Base-by-base conservation (phyloP, 768 basidiomycete species). In the Polyporus arcularius region DNA sequence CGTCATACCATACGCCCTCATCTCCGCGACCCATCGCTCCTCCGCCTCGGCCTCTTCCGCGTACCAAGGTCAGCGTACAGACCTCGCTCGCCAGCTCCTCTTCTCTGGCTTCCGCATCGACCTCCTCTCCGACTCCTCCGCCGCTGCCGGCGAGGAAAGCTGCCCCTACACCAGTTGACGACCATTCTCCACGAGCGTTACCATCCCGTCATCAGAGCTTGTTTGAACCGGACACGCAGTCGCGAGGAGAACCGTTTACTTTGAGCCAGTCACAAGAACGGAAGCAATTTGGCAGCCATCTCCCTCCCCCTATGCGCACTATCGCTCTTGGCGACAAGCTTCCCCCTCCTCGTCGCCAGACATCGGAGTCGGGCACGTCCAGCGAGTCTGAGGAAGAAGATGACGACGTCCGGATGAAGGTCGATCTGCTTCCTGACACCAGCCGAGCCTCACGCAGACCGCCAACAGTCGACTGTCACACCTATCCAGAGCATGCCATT, bases 261-360 rank as follows among this genome's bases (percentile, higher is more conserved):
- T 18, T 52, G 9, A 40, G 63, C 4, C 53, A 65, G 16, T 56
- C 50, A 5, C 41, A 50, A 4, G 71, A 71, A 48, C 69, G 71
- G 14, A 74, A 71, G 58, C 46, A 60, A 7, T 70, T 68, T 41
- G 68, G 70, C 9, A 47, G 55, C n/a, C 68, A 68, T 26, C 88
- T 83, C 0, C 91, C 91, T 0, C 91, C 91, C 0, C 91, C 91
- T 0, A 89, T 85, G 0, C 87, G 91, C 5, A 87, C 78, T 0
- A 91, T 92, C 47, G 88, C 76, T 1, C 76, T 81, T 0, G 87
- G 88, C 0, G 87, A 87, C 65, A 90, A 85, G 65, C 78, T 91
- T 15, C 90, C 91, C 6, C 82, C 87, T 2, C 70, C 83, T 28
- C 80, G 53, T 67, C 74, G 56, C 78, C 79, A 43, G 10, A 16